phyloP scores from a whole-genome alignment of 352 stramenopile genomes.

The Phytopythium aichiense region DNA sequence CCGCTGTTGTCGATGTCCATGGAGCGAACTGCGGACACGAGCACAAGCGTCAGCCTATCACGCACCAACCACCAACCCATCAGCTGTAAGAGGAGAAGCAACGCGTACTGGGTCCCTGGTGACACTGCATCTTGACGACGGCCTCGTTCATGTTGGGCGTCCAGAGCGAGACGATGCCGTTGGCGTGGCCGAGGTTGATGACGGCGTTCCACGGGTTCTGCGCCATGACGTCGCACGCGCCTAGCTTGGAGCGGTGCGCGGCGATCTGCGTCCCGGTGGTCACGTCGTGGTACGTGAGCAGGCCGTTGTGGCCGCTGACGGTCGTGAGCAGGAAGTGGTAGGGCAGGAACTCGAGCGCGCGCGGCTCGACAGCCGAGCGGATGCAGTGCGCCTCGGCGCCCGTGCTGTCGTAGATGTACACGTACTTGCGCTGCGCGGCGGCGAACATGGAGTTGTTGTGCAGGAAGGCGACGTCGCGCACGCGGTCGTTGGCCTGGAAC shows the following conservation, averaged over 20 bases:
- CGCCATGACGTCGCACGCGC: conserved; percentile 89
- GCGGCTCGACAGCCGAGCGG: conserved; percentile 88
- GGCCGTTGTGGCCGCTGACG: conserved; percentile 79
- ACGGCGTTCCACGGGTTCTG: conserved; percentile 98
- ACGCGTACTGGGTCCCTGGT: conserved; percentile 91
- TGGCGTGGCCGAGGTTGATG: conserved; percentile 95
- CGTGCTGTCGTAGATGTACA: conserved; percentile 98
- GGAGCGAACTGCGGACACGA: conserved; percentile 51
- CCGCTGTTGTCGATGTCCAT: conserved; percentile 93
- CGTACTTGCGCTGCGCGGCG: conserved; percentile 96
- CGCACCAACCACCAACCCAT: conserved; percentile 5
- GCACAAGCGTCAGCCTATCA: neutral
- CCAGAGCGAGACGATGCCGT: conserved; percentile 98
- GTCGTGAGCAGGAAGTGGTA: conserved; percentile 99
- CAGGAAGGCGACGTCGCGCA: conserved; percentile 95
- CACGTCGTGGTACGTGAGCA: conserved; percentile 96
- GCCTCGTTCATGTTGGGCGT: conserved; percentile 91
- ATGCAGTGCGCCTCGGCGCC: conserved; percentile 97
- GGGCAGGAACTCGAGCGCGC: conserved; percentile 95
- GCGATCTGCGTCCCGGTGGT: conserved; percentile 93
- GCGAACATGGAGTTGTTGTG: conserved; percentile 98
- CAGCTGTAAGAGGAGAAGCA: neutral
- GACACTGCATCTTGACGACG: conserved; percentile 97
- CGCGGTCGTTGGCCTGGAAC: conserved; percentile 93
- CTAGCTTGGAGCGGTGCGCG: conserved; percentile 91